Conservation (phyloP, 2,329 filamentous ascomycete species). For the Aspergillus fumigatus region DNA sequence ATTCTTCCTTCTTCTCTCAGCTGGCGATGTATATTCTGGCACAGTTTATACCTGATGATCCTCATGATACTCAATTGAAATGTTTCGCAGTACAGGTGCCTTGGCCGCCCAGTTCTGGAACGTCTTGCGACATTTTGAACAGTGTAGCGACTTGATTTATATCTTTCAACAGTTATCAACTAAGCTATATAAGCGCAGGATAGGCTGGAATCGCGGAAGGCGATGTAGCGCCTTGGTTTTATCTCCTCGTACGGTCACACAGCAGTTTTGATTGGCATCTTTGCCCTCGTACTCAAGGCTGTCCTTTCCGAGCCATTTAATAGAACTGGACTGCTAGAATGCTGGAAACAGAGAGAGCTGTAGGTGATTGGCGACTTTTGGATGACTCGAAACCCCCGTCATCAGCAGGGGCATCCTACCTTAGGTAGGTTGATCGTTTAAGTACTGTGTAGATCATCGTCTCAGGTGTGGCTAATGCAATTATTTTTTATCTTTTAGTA, state of each 20-base stretch:
- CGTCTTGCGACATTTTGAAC: neutral
- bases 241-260: neutral
- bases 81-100: conserved; percentile 9
- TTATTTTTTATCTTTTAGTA: neutral
- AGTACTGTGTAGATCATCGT: neutral
- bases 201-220: neutral
- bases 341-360: neutral
- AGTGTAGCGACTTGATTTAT: neutral
- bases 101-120: neutral
- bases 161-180: neutral
- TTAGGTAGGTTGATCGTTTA: neutral
- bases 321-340: neutral
- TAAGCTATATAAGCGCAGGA: neutral
- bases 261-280: neutral
- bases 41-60: conserved; percentile 16
- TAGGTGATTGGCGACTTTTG: neutral
- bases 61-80: conserved; percentile 16
- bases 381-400: neutral
- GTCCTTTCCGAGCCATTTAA: neutral
- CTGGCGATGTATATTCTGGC: conserved; percentile 2
- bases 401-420: neutral
- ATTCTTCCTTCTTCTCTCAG: conserved; percentile 8
- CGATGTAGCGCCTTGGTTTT: neutral
- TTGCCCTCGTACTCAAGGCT: neutral
- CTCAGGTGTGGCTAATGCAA: neutral